Evolutionary conservation across 805 yeast species (phyloP).

Genomic region (Teunomyces stri): DNA sequence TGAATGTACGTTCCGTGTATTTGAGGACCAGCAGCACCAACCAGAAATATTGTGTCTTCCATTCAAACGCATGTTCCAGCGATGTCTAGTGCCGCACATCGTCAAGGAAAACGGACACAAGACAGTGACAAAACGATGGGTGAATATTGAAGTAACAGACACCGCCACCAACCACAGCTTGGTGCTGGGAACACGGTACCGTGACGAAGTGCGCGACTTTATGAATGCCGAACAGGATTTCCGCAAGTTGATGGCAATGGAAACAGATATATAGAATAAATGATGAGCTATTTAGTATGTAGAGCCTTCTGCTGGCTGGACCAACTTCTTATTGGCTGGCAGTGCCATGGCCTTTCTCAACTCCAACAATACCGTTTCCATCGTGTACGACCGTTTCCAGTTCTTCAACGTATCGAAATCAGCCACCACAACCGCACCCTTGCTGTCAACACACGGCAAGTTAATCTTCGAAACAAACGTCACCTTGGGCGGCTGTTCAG

Average conservation of each 20-base stretch:
- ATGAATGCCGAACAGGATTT: constrained; percentile 38
- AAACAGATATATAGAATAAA: constrained; percentile 3
- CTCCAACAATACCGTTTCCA: constrained; percentile 90
- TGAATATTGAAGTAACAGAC: constrained; percentile 40
- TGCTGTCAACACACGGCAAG: constrained; percentile 80
- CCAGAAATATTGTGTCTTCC: constrained; percentile 43
- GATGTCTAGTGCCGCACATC: constrained; percentile 31
- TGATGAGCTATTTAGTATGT: constrained; percentile 40
- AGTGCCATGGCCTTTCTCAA: constrained; percentile 83
- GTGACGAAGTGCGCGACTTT: constrained; percentile 31
- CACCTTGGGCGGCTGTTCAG: constrained; percentile 84
- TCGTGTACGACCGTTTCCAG: constrained; percentile 89
- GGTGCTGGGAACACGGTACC: constrained; percentile 20
- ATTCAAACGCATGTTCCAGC: constrained; percentile 40
- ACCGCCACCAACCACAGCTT: constrained; percentile 28
- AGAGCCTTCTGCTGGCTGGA: constrained; percentile 91
- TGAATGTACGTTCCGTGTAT: constrained; percentile 39
- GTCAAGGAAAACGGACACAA: constrained; percentile 26
- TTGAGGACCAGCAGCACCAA: constrained; percentile 17
- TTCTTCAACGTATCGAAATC: constrained; percentile 66
- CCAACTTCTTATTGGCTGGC: constrained; percentile 74
- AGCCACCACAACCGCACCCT: constrained; percentile 48
- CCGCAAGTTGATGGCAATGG: constrained; percentile 29
- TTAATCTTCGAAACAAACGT: constrained; percentile 80
- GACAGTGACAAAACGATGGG: constrained; percentile 25